Conservation (phyloP, 2,329 filamentous ascomycete genomes). For the Neoarthrinium moseri region DNA sequence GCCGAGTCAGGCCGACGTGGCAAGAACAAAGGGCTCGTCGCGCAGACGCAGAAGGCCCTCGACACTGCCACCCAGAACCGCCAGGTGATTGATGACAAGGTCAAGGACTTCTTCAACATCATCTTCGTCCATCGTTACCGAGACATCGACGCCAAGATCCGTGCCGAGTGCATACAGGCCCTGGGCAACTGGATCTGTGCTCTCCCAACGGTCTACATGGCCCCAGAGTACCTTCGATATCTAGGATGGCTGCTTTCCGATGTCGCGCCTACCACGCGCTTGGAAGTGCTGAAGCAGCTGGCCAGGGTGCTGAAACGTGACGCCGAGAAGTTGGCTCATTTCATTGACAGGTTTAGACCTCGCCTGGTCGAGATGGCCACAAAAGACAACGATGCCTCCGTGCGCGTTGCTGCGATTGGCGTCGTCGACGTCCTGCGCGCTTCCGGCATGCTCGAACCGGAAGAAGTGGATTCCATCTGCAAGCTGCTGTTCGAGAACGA, state of each 20-base stretch:
- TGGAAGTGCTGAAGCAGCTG: constrained; percentile 86
- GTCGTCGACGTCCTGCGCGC: constrained; percentile 80
- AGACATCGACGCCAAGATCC: constrained; percentile 86
- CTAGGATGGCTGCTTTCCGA: constrained; percentile 96
- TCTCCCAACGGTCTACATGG: constrained; percentile 84
- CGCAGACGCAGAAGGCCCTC: constrained; percentile 70
- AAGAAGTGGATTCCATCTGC: constrained; percentile 86
- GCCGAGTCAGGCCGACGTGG: constrained; percentile 68
- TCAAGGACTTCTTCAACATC: constrained; percentile 86
- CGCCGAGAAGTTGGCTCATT: constrained; percentile 81
- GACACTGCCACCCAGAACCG: constrained; percentile 69
- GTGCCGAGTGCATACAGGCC: constrained; percentile 83
- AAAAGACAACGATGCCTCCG: constrained; percentile 75
- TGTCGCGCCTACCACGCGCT: constrained; percentile 67
- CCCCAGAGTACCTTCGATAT: constrained; percentile 87
- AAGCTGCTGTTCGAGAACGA: constrained; percentile 89
- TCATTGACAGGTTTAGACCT: constrained; percentile 86
- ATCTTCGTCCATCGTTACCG: constrained; percentile 95
- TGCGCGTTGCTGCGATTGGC: constrained; percentile 77
- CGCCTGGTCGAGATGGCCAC: constrained; percentile 92
- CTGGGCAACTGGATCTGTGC: constrained; percentile 86
- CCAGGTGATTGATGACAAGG: constrained; percentile 66
- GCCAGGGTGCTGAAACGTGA: constrained; percentile 76
- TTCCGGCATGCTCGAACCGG: constrained; percentile 82
- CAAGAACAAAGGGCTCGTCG: constrained; percentile 76